Conservation (phyloP, 441 rosid species). For the Geranium incanum region DNA sequence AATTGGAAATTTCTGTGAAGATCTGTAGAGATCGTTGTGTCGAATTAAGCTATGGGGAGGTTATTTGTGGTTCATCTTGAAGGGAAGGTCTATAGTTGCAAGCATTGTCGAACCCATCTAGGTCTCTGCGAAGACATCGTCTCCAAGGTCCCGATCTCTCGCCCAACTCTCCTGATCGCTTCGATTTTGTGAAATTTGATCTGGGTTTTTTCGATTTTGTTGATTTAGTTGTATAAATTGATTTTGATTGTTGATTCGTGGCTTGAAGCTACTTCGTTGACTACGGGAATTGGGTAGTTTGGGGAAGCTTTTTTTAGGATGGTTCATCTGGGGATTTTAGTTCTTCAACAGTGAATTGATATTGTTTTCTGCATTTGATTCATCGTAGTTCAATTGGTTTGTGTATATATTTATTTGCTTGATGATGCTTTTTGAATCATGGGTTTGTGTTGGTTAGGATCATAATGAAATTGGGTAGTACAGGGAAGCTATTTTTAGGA, state of each 20-base stretch:
- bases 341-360: background rate
- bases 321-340: background rate
- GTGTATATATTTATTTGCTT: too few relatives aligned
- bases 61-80: conserved; percentile 73
- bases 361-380: background rate
- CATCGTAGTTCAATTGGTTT: conserved; percentile 1
- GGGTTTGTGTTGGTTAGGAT: too few relatives aligned
- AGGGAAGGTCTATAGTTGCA: conserved; percentile 86
- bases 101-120: conserved; percentile 86
- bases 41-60: conserved; percentile 59
- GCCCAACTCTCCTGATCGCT: conserved; percentile 10
- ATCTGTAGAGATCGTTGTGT: conserved; percentile 19
- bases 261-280: background rate
- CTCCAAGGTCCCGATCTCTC: conserved; percentile 54
- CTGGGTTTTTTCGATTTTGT: conserved; percentile 22
- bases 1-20: background rate
- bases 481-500: too few relatives aligned
- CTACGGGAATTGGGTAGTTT: too few relatives aligned
- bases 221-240: too few relatives aligned
- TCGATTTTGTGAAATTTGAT: conserved; percentile 13
- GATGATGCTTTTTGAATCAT: too few relatives aligned
- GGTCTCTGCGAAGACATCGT: conserved; percentile 65
- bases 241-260: background rate
- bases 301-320: background rate
- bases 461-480: too few relatives aligned